phyloP scores from a whole-genome alignment of 805 yeast genomes.

The Candida ulmi region DNA sequence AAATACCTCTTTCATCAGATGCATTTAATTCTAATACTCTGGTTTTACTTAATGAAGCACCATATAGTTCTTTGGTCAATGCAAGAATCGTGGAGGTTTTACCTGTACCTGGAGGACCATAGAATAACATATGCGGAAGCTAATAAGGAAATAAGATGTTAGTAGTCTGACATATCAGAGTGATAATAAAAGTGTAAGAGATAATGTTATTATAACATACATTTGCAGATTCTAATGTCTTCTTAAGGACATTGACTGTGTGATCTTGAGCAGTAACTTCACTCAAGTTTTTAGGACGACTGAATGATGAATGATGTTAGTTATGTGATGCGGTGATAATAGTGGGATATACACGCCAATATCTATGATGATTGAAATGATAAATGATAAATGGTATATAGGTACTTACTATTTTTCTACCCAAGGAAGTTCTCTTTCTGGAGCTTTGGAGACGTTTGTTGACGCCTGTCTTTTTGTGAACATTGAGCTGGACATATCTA shows the following conservation, averaged over 20 bases:
- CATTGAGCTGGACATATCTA: slow-evolving; percentile 10
- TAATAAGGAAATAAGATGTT: too few species aligned
- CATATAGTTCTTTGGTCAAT: slow-evolving; percentile 72
- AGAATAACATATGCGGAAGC: slow-evolving; percentile 85
- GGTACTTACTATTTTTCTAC: slow-evolving; percentile 68
- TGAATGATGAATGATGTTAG: too few species aligned
- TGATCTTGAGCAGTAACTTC: slow-evolving; percentile 92
- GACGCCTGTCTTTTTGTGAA: slow-evolving; percentile 25
- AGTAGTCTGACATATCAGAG: too few species aligned
- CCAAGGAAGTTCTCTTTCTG: slow-evolving; percentile 61
- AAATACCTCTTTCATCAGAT: slow-evolving; percentile 86
- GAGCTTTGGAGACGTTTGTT: slow-evolving; percentile 9
- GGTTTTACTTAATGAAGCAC: slow-evolving; percentile 59
- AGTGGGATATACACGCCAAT: too few species aligned
- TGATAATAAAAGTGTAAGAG: too few species aligned
- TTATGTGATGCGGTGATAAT: too few species aligned
- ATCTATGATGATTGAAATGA: too few species aligned
- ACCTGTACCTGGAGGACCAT: slow-evolving; percentile 94
- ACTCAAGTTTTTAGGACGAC: slow-evolving; percentile 79
- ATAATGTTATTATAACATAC: too few species aligned
- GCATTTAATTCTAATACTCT: slow-evolving; percentile 84
- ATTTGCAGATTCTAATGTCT: slow-evolving; percentile 74
- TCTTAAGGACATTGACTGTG: slow-evolving; percentile 76
- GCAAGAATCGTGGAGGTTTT: slow-evolving; percentile 87
- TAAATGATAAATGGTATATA: too few species aligned